Evolutionary conservation across 345 rosid species (phyloP).

Genomic region (Corchorus olitorius): DNA sequence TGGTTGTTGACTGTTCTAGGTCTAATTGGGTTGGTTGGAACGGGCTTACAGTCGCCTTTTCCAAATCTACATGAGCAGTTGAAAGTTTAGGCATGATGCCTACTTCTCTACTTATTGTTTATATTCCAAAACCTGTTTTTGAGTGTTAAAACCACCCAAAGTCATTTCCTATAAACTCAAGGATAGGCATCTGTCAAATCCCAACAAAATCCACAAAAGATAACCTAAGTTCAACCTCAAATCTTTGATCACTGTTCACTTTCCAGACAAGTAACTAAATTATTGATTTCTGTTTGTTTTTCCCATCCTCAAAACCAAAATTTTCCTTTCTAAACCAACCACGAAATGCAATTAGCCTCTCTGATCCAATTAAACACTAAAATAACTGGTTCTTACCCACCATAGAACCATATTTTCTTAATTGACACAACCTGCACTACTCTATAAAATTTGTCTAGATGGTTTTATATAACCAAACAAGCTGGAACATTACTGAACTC

Average conservation of each 20-base stretch:
- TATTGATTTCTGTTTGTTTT: neutral
- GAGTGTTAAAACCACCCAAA: neutral
- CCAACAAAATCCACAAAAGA: neutral
- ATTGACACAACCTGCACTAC: neutral
- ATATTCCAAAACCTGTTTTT: neutral
- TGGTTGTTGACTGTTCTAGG: neutral
- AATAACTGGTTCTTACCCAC: neutral
- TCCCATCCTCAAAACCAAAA: too few species aligned
- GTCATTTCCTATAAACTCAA: conserved; percentile 1
- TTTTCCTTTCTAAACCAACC: neutral
- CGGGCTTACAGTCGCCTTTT: neutral
- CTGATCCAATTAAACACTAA: neutral
- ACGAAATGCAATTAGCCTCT: neutral
- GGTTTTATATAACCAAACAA: neutral
- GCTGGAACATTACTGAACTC: neutral
- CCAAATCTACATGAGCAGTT: neutral
- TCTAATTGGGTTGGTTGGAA: neutral
- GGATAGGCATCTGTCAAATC: neutral
- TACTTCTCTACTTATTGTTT: neutral
- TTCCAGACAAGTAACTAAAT: neutral
- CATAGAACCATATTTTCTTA: neutral
- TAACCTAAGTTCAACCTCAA: neutral
- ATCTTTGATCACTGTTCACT: neutral
- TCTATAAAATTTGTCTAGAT: neutral
- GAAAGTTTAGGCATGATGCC: neutral